Base-by-base conservation (phyloP, 1,284 basidiomycete species). In the Peniophora sp. region DNA sequence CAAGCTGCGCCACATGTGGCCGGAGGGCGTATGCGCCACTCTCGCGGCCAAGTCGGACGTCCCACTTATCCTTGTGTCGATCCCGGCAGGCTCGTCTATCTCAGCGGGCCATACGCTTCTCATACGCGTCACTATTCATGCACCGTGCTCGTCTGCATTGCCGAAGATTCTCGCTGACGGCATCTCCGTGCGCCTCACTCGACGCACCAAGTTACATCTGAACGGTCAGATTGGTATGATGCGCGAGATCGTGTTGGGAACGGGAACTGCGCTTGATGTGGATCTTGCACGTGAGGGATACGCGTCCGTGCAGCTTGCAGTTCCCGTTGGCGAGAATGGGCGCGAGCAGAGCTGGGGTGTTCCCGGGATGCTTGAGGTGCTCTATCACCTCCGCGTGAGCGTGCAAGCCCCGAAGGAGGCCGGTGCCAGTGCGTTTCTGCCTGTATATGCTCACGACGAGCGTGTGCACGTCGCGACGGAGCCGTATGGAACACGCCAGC, bases 51-150 rank as follows among this genome's bases (percentile, higher is more conserved):
- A 41, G 20, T 23, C 46, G 17, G 50, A 49, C 11, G 27, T 49
- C 5, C 50, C 64, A n/a, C 47, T 47, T 25, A 55, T 65, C 3
- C 50, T 61, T 45, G 64, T 74, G 25, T 68, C 68, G 5, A 52
- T 74, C 47, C 71, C 74, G 3, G 55, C 63, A 19, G 63, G 65
- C 11, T 56, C 61, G 46, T 66, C 61, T 22, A 73, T 68, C 57
- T 59, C 71, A 22, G 70, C 75, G 2, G 73, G 74, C 14, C 68
- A 71, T 52, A 56, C 56, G 14, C 68, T 77, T 47, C 72, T 72
- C 5, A 61, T 75, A 34, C 65, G 62, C 38, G 49, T 75, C 25
- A 68, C 61, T 47, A 61, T 75, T 19, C 60, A 65, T n/a, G 72
- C 68, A 44, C 65, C 61, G 0, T 54, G 61, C 5, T 62, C 69